A percentile compares a stretch with the other conserved stretches of the same genome.
Evolutionary conservation across 306 rosid genomes (phyloP).

Genomic region (Quercus agrifolia): DNA sequence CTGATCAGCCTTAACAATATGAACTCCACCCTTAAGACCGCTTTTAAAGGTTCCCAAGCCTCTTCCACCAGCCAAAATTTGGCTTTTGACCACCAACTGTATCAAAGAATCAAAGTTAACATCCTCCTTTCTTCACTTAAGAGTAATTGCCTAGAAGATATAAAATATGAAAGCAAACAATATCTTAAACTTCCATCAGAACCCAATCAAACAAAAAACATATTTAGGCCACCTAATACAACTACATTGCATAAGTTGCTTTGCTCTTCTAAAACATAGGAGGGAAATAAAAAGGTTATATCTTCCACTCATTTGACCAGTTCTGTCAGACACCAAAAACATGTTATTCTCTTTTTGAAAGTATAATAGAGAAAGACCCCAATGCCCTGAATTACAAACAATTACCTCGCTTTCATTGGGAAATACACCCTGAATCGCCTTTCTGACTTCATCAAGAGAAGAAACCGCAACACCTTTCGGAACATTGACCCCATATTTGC

Average conservation of each 20-base stretch:
- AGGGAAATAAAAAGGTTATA: neutral
- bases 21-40: constrained; percentile 96
- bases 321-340: neutral
- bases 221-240: neutral
- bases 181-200: neutral
- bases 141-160: neutral
- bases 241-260: neutral
- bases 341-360: neutral
- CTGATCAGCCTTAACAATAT: constrained; percentile 79
- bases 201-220: neutral
- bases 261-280: neutral
- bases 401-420: constrained; percentile 56
- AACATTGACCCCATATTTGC: constrained; percentile 82
- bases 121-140: neutral
- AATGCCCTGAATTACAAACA: neutral
- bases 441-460: constrained; percentile 43
- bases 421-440: constrained; percentile 53
- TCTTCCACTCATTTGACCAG: neutral
- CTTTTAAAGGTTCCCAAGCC: constrained; percentile 92
- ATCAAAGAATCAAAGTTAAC: constrained; percentile 28
- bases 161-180: too few species aligned
- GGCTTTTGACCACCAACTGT: constrained; percentile 71
- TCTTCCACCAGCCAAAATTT: constrained; percentile 96
- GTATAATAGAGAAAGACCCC: neutral
- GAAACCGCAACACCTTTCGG: constrained; percentile 49